Base-by-base conservation (phyloP, 2,329 filamentous ascomycete species). In the Penicillium sp. region DNA sequence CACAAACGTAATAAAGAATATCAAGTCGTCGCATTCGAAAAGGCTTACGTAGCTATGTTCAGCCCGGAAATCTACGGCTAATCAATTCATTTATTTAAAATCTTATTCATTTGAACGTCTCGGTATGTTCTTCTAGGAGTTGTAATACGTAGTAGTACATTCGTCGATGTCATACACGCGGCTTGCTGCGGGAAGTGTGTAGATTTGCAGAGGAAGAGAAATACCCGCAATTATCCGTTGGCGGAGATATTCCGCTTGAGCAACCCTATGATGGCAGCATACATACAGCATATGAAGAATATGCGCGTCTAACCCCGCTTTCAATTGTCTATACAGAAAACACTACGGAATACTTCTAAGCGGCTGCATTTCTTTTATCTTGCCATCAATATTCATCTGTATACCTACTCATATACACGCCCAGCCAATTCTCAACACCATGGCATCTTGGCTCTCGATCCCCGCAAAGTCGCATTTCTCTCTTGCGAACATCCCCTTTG, bases 401-500 rank as follows among this genome's bases (percentile, higher is more conserved):
- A 21, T 11, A 43, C 20, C 11, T 14, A 2, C 20, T 43, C 18
- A 14, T 14, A 11, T 35, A 14, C 40, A 21, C 16, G 9, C n/a
- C 8, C 38, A 42, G 16, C 4, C 9, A 38, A 33, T 16, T 5
- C 2, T 11, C 43, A 12, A 45, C 47, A 56, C 9, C 23, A 74
- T 75, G 68, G 65, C 72, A 63, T 85, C 82, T 54, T 87, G 84
- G 84, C 76, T 87, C 55, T 71, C 72, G 50, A 84, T 87, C 58
- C 81, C 84, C 47, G 75, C 77, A 52, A 75, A 78, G 56, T 86
- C 82, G 56, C 84, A 85, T 65, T 91, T 91, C 73, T 90, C 89
- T 8, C 76, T 93, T 52, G 84, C 86, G 66, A 94, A 94, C 68
- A 87, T 94, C 54, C 90, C 90, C 1, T 93, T 93, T 66, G 90